Evolutionary conservation across 805 yeast genomes (phyloP).

Genomic region (Hermanozyma aechmeae): DNA sequence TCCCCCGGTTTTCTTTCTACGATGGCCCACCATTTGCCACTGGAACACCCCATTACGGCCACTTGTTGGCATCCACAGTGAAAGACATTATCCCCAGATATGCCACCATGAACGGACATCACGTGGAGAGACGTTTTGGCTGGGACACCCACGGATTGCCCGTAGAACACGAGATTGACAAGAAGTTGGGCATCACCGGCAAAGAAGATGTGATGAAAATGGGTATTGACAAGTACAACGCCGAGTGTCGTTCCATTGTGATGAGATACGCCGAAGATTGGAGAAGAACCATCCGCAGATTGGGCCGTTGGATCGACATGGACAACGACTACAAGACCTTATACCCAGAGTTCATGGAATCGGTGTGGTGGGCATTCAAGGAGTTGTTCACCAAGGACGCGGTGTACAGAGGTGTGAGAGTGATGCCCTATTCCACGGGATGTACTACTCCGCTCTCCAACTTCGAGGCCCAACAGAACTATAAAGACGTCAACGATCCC

Average conservation of each 20-base stretch:
- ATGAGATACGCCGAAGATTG: conserved; percentile 96
- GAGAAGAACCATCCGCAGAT: conserved; percentile 85
- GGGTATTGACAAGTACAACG: conserved; percentile 92
- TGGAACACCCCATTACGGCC: conserved; percentile 99
- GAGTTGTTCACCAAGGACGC: conserved; percentile 75
- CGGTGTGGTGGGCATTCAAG: conserved; percentile 98
- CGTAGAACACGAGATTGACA: conserved; percentile 97
- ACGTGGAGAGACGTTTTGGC: conserved; percentile 95
- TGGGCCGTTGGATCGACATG: conserved; percentile 99
- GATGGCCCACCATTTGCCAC: conserved; percentile 99
- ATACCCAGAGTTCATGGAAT: conserved; percentile 95
- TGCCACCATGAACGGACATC: conserved; percentile 95
- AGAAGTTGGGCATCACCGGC: conserved; percentile 85
- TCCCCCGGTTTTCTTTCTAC: conserved; percentile 83
- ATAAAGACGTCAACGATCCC: conserved; percentile 95
- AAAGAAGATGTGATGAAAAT: conserved; percentile 89
- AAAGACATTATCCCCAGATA: conserved; percentile 96
- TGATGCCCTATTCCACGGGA: conserved; percentile 98
- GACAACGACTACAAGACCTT: conserved; percentile 97
- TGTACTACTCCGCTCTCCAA: conserved; percentile 93
- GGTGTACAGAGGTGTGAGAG: conserved; percentile 92
- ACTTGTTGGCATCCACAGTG: conserved; percentile 90
- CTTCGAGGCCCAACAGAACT: conserved; percentile 97
- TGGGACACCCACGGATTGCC: conserved; percentile 99
- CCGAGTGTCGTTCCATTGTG: conserved; percentile 92